Base-by-base conservation (phyloP, 768 basidiomycete genomes). In the Nevesoporus exiguus region DNA sequence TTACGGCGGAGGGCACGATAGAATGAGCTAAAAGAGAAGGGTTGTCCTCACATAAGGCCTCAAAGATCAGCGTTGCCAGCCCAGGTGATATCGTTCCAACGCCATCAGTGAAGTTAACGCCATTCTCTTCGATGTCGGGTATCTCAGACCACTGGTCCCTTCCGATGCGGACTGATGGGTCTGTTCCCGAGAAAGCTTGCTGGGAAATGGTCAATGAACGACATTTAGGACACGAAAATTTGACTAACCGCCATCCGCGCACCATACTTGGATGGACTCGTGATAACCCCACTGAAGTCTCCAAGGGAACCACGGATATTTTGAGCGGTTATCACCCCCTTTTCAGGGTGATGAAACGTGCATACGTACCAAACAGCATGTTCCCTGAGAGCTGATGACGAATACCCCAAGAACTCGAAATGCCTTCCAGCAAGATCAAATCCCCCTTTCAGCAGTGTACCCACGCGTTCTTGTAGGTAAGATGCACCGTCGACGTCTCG, bases 401-500 rank as follows among this genome's bases (percentile, higher is more conserved):
- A 93, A 63, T 93, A 93, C 1, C 85, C 92, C 27, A 94, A 73
- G 64, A 93, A 93, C 54, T 93, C 81, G 56, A 90, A 93, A 8
- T 69, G 63, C 39, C 85, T 80, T 1, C 88, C 88, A 10, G 81
- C 91, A 21, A 94, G 75, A 21, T 75, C 64, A 47, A 94, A 84
- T 0, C 92, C 92, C 1, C 72, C 33, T 61, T 84, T 82, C 39
- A 92, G 66, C 13, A 77, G 73, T 5, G 66, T 71, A 1, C 84
- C 84, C 11, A 89, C 86, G 11, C 84, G 80, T 37, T 80, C 73
- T 19, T 75, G 69, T 2, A 91, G 73, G 65, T 85, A 84, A 14
- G 71, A 64, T 2, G 70, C 65, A 0, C 80, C 81, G 56, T 90
- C 85, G 6, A 86, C 81, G 36, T 81, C 80, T 10, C 81, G 76